Percentiles rank a stretch among this genome's conserved stretches.
These are phyloP conservation scores for Baorangia bicolor DNA, from an alignment of 768 basidiomycete species.

Conservation along the genomic window DNA sequence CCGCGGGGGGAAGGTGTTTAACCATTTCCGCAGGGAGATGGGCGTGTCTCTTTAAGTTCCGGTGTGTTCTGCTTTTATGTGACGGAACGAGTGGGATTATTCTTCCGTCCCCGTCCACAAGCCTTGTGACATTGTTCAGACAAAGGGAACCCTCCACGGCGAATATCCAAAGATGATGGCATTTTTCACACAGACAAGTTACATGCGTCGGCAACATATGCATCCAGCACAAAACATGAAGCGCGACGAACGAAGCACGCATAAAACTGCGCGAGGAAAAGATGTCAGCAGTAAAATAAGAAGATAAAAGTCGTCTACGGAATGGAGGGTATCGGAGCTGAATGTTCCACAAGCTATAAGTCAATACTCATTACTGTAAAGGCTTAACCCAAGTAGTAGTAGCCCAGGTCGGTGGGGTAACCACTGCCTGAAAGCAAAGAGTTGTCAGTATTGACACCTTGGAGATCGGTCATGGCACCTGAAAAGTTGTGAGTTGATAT, in stretches of 20 bases:
- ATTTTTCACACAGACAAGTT: slow-evolving; percentile 24
- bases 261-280: not conserved
- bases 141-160: not conserved
- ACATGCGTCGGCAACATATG: slow-evolving; percentile 14
- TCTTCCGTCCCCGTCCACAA: not conserved
- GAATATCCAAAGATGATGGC: not conserved
- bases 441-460: slow-evolving; percentile 54
- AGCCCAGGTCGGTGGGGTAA: slow-evolving; percentile 52
- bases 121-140: not conserved
- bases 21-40: slow-evolving; percentile 27
- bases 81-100: slow-evolving; percentile 5
- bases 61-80: slow-evolving; percentile 6
- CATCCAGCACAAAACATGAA: slow-evolving; percentile 22
- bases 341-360: slow-evolving; percentile 3
- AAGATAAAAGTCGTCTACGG: slow-evolving; percentile 8
- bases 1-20: slow-evolving; percentile 53
- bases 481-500: slow-evolving; percentile 7
- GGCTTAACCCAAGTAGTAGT: slow-evolving; percentile 40
- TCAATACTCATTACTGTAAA: not conserved
- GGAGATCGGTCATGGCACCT: slow-evolving; percentile 55
- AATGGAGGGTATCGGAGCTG: slow-evolving; percentile 19
- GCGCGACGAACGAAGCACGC: slow-evolving; percentile 8
- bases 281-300: not conserved
- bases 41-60: not conserved
- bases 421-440: slow-evolving; percentile 40